Conservation (phyloP, 176 grass and related monocot species). For the Thalia dealbata region DNA sequence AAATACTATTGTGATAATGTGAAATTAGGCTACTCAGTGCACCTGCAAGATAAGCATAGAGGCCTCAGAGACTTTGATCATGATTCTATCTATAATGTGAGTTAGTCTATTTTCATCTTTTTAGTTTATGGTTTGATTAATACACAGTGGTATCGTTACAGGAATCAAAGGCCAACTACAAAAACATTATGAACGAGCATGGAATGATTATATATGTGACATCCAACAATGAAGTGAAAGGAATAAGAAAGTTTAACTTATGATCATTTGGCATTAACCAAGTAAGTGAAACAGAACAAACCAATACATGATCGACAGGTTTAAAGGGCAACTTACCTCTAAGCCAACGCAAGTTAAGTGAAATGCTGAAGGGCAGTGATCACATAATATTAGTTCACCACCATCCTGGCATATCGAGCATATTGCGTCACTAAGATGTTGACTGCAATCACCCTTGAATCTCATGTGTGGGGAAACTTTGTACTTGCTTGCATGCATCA, state of each 20-base stretch:
- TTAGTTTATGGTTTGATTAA: too few species aligned
- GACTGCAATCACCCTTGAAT: constrained; percentile 38
- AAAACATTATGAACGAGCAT: too few species aligned
- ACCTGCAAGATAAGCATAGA: too few species aligned
- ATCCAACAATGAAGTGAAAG: neutral
- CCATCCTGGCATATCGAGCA: constrained; percentile 61
- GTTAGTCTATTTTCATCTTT: too few species aligned
- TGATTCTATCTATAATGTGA: too few species aligned
- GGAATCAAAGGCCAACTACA: too few species aligned
- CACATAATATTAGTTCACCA: constrained; percentile 49
- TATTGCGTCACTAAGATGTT: constrained; percentile 47
- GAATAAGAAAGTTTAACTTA: neutral
- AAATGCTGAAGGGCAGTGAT: constrained; percentile 54
- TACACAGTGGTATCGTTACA: too few species aligned
- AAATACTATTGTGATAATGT: too few species aligned
- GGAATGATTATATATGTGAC: too few species aligned
- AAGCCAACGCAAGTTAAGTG: constrained; percentile 55
- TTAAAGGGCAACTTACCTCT: constrained; percentile 29
- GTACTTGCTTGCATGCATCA: constrained; percentile 37
- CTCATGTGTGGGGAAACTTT: constrained; percentile 22
- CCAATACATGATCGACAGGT: neutral
- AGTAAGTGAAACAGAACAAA: constrained; percentile 1
- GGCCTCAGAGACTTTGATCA: too few species aligned
- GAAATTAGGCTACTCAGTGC: too few species aligned
- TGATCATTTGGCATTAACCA: neutral